Conservation (phyloP, 148 eudicot genomes). For the Rhododendron molle region DNA sequence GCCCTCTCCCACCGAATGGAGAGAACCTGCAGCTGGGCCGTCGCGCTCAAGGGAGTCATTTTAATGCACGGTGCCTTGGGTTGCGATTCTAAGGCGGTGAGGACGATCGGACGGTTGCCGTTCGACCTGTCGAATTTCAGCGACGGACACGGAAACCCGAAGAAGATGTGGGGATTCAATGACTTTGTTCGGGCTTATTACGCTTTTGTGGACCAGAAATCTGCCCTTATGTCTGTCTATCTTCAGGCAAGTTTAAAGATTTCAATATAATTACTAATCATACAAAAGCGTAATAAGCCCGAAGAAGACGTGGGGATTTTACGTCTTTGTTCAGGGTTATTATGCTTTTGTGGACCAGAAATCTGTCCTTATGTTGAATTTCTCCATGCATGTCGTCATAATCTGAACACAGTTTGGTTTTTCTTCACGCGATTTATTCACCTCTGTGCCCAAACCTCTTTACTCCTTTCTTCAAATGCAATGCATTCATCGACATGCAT, state of each 20-base stretch:
- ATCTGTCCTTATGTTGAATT: not conserved
- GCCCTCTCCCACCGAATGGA: constrained; percentile 45
- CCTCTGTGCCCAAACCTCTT: not conserved
- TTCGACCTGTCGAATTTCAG: constrained; percentile 64
- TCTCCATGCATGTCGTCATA: not conserved
- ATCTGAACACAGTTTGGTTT: too few species aligned
- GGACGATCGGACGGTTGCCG: constrained; percentile 61
- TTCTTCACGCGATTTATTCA: too few species aligned
- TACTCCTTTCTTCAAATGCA: not conserved
- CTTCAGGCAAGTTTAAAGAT: not conserved
- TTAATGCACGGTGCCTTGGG: constrained; percentile 65
- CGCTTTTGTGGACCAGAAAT: constrained; percentile 58
- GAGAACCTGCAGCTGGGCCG: constrained; percentile 52
- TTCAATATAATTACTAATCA: too few species aligned
- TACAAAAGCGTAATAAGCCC: too few species aligned
- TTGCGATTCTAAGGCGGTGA: constrained; percentile 31
- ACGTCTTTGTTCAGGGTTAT: too few species aligned
- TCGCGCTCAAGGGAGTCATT: constrained; percentile 64
- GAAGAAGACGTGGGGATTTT: too few species aligned
- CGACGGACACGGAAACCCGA: constrained; percentile 20
- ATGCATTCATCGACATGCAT: too few species aligned
- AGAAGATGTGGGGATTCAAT: constrained; percentile 23
- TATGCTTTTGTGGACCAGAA: too few species aligned
- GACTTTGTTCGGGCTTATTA: constrained; percentile 58
- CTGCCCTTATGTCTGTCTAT: constrained; percentile 28